Evolutionary conservation across 2,329 filamentous ascomycete species (phyloP).

Genomic region (Diaporthe sp.): DNA sequence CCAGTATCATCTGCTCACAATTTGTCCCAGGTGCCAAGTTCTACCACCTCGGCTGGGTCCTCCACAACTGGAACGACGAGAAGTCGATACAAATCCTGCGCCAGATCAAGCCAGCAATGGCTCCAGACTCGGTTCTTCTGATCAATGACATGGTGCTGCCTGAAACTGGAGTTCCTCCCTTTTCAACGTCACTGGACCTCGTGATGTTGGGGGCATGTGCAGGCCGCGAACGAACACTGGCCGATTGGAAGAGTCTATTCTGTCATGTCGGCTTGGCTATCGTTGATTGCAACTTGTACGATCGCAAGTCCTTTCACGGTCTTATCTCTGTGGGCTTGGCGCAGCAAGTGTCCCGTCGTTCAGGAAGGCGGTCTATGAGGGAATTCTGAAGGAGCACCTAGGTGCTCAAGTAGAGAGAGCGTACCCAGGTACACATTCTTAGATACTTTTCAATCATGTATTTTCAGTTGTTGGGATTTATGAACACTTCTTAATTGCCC

Average conservation of each 20-base stretch:
- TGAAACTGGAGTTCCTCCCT: background rate
- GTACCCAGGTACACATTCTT: background rate
- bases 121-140: background rate
- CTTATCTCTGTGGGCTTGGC: background rate
- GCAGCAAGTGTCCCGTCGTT: background rate
- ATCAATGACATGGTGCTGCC: background rate
- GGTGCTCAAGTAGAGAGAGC: background rate
- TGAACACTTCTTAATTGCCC: background rate
- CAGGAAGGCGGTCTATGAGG: no score
- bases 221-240: background rate
- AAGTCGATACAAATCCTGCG: background rate
- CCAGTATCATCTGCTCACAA: background rate
- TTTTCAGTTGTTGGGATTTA: rapidly evolving
- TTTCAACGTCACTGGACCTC: background rate
- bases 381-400: background rate
- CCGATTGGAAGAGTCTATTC: background rate
- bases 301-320: background rate
- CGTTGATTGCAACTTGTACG: background rate
- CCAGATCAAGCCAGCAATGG: background rate
- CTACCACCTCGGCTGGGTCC: background rate
- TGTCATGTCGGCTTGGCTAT: background rate
- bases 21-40: background rate
- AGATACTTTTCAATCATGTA: background rate
- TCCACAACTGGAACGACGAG: background rate
- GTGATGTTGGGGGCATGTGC: background rate